Conservation (phyloP, 2,329 filamentous ascomycete genomes). For the Taxawa tesnikishii region DNA sequence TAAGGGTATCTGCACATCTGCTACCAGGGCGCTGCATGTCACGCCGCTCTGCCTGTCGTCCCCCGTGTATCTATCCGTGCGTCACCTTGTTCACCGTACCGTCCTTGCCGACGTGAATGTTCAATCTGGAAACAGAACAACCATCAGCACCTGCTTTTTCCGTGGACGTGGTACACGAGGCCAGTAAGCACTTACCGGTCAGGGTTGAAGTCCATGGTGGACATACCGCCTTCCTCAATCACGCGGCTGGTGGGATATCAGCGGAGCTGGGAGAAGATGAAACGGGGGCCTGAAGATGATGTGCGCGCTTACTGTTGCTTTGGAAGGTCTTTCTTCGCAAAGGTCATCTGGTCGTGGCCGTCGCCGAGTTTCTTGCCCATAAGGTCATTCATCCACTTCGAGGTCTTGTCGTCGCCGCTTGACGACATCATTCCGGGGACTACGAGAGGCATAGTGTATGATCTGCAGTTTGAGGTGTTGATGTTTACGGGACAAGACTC, state of each 20-base stretch:
- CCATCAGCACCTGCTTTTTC: neutral
- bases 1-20: no score
- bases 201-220: constrained; percentile 35
- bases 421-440: constrained; percentile 31
- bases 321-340: constrained; percentile 37
- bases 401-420: constrained; percentile 25
- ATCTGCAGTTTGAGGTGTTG: no score
- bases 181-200: constrained; percentile 22
- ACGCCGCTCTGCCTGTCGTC: no score
- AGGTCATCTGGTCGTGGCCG: constrained; percentile 31
- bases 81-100: constrained; percentile 36
- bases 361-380: constrained; percentile 41
- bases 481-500: no score
- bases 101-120: constrained; percentile 35
- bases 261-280: no score
- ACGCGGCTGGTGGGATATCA: no score
- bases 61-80: no score
- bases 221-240: constrained; percentile 31
- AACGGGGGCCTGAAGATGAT: no score
- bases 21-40: no score
- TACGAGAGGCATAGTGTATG: constrained; percentile 43
- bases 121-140: constrained; percentile 25
- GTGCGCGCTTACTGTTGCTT: no score
- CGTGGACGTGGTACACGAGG: neutral
- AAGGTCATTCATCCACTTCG: constrained; percentile 35